phyloP scores from a whole-genome alignment of 345 rosid genomes.

The Dipteronia dyeriana region DNA sequence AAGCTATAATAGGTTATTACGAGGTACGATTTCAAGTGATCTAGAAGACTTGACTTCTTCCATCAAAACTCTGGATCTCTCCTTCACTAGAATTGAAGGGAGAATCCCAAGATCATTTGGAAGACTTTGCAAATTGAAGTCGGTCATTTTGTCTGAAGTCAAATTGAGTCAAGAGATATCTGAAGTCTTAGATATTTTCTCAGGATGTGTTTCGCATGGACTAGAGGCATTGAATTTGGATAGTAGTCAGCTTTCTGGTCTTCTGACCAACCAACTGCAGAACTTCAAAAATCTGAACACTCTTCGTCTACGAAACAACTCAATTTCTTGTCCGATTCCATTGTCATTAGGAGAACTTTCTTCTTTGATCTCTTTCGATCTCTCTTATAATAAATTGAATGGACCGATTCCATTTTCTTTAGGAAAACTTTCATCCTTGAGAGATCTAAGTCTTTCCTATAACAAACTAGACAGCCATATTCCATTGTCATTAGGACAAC shows the following conservation, averaged over 20 bases:
- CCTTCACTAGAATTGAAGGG: neutral
- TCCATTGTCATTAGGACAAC: too few relatives aligned
- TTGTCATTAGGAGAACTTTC: slow-evolving; percentile 3
- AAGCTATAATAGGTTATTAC: neutral
- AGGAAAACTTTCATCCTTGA: too few relatives aligned
- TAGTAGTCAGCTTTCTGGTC: neutral
- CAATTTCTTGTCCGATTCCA: neutral
- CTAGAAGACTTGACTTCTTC: slow-evolving; percentile 18
- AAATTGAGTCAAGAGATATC: neutral
- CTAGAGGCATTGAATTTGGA: neutral
- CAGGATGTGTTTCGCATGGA: neutral
- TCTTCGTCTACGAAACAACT: neutral
- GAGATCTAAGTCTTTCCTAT: too few relatives aligned
- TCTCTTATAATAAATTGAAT: slow-evolving; percentile 3
- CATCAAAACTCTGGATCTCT: slow-evolving; percentile 8
- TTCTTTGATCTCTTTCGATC: neutral
- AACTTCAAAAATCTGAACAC: neutral
- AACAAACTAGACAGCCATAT: too few relatives aligned
- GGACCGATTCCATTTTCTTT: too few relatives aligned
- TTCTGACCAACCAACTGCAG: neutral
- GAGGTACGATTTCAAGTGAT: neutral
- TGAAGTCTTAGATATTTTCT: neutral
- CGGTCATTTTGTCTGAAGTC: neutral
- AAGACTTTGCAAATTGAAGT: neutral
- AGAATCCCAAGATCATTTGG: slow-evolving; percentile 7